Evolutionary conservation across 2,329 filamentous ascomycete genomes (phyloP).

Genomic region (Metarhizium album): DNA sequence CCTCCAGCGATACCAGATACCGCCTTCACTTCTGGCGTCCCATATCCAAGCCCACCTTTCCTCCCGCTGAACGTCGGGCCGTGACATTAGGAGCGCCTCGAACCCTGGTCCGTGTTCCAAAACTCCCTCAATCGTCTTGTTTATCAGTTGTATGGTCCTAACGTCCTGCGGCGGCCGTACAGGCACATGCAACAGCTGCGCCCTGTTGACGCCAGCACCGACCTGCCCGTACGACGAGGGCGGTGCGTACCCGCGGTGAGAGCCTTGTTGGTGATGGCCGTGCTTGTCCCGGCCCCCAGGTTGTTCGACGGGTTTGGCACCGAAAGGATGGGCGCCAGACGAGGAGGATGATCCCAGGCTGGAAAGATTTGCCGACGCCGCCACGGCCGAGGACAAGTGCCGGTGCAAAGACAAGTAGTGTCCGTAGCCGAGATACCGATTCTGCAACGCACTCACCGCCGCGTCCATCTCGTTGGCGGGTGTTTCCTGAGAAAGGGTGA

Average conservation of each 20-base stretch:
- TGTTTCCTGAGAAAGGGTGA: slow-evolving; percentile 70
- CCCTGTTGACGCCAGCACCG: slow-evolving; percentile 30
- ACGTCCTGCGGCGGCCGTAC: slow-evolving; percentile 70
- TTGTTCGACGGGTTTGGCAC: slow-evolving; percentile 56
- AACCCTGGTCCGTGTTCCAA: slow-evolving; percentile 76
- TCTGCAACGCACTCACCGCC: slow-evolving; percentile 66
- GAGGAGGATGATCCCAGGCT: slow-evolving; percentile 22
- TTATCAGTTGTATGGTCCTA: slow-evolving; percentile 70
- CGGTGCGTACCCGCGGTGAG: slow-evolving; percentile 59
- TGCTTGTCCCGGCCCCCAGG: slow-evolving; percentile 15
- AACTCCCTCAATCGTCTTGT: slow-evolving; percentile 74
- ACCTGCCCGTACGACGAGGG: slow-evolving; percentile 54
- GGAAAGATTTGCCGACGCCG: slow-evolving; percentile 2
- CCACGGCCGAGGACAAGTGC: slow-evolving; percentile 65
- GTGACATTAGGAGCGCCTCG: slow-evolving; percentile 83
- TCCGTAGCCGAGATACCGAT: slow-evolving; percentile 75
- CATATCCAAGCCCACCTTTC: slow-evolving; percentile 93
- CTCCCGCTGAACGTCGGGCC: slow-evolving; percentile 70
- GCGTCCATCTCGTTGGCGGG: slow-evolving; percentile 74
- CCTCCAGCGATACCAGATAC: slow-evolving; percentile 87
- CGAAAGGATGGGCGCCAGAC: slow-evolving; percentile 56
- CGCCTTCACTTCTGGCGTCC: slow-evolving; percentile 68
- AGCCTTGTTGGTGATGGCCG: slow-evolving; percentile 32
- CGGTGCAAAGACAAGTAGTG: slow-evolving; percentile 72
- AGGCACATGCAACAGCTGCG: slow-evolving; percentile 51